phyloP scores from a whole-genome alignment of 768 basidiomycete species.

The Termitomyces sp. region DNA sequence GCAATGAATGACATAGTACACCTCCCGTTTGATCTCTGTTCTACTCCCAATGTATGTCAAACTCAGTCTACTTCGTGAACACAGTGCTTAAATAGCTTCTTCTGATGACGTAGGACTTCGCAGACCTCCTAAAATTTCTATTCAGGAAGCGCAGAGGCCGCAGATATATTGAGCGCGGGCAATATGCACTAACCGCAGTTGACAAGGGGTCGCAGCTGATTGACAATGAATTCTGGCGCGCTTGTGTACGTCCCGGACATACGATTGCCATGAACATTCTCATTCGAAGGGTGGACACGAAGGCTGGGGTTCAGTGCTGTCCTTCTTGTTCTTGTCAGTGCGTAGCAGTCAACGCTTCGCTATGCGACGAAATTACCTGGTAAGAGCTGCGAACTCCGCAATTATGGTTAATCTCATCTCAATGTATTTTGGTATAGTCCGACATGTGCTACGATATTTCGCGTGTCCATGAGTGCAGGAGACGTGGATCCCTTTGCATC shows the following conservation, averaged over 20 bases:
- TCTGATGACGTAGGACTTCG: conserved; percentile 3
- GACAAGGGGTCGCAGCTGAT: neutral
- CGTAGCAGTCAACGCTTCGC: neutral
- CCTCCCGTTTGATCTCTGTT: conserved; percentile 8
- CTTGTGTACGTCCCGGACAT: neutral
- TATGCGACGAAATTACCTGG: conserved; percentile 5
- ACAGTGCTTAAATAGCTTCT: neutral
- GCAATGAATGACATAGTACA: conserved; percentile 5
- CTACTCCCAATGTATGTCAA: neutral
- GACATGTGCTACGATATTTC: neutral
- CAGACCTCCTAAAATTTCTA: conserved; percentile 6
- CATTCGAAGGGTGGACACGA: neutral
- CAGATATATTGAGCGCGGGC: neutral
- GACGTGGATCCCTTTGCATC: neutral
- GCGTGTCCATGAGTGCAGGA: neutral
- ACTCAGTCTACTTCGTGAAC: neutral
- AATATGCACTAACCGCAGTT: neutral
- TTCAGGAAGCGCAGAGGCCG: conserved; percentile 7
- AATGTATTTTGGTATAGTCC: neutral
- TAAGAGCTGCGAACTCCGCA: neutral
- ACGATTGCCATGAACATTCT: conserved; percentile 9
- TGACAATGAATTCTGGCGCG: neutral
- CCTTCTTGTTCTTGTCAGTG: conserved; percentile 1
- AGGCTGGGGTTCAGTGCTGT: neutral
- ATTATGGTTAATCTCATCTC: neutral